Evolutionary conservation across 2,329 filamentous ascomycete genomes (phyloP), one percentile per base, ranked within the genome.

Genomic region (Thelonectria blattea): DNA sequence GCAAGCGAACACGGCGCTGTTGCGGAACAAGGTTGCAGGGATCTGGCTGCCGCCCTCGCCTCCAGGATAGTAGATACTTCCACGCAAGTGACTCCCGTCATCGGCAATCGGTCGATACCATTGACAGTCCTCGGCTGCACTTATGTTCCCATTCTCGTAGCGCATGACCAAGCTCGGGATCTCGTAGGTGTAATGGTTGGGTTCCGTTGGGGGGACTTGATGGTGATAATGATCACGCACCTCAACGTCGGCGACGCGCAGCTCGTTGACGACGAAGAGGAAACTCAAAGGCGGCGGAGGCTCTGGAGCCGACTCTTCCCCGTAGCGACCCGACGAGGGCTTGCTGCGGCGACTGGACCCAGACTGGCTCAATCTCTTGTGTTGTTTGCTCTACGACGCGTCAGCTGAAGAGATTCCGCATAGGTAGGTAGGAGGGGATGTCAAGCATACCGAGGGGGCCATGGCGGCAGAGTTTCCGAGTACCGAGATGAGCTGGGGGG

Each of bases 201-300:
- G 58, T 0, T 20, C 5, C 1, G 45, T 51, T 0, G 76, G 78
- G 0, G 78, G 78, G 3, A 75, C 51, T 1, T 22, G 52, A 39
- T 78, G 76, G n/a, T 53, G 45, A 15, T 65, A 61, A 0, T 39
- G 20, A 4, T 67, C 52, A 3, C 18, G 9, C 0, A 47, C 54
- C 7, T 65, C 65, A 6, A 48, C 47, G 7, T 65, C 45, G 22
- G 22, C 22, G 20, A 76, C 57, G 1, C 56, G 6, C 3, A 79
- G 65, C 42, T 78, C 73, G 58, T 78, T 78, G 46, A 79, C 69
- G 3, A 76, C 68, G 24, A 81, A 81, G 1, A 80, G 62, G 56
- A 80, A 80, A 34, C 68, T 73, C 2, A 71, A 55, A 12, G 17
- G 2, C 8, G 24, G 17, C 30, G 20, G 10, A 52, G 17, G 6